Conservation (phyloP, 169 alveolate genomes). For the Sarcocystis neurona region DNA sequence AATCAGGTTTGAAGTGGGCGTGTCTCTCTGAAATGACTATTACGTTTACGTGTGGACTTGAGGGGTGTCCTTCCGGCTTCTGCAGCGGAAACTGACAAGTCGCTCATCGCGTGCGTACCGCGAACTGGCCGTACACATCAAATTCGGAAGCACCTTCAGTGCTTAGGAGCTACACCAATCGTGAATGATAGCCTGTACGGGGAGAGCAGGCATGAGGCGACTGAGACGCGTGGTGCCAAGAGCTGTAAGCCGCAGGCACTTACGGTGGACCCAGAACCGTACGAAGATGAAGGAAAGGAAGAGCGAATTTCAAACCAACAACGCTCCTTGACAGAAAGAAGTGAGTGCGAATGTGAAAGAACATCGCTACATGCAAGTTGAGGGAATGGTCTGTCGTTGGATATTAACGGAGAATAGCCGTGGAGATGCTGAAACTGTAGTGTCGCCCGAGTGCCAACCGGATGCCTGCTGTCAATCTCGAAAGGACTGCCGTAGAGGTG, state of each 20-base stretch:
- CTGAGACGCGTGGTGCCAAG: neutral
- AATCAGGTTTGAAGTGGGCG: too few relatives aligned
- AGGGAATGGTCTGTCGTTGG: too few relatives aligned
- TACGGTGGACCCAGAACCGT: neutral
- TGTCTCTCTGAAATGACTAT: neutral
- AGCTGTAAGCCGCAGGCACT: neutral
- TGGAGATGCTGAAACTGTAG: too few relatives aligned
- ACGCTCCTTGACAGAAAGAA: neutral
- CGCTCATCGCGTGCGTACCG: constrained; percentile 38
- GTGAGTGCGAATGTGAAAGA: neutral
- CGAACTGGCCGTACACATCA: constrained; percentile 61
- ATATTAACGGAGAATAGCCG: too few relatives aligned
- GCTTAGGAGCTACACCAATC: constrained; percentile 13
- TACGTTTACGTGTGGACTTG: too few relatives aligned
- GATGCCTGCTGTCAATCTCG: too few relatives aligned
- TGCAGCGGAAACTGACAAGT: constrained; percentile 6
- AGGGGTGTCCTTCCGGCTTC: neutral
- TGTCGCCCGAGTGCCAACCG: too few relatives aligned
- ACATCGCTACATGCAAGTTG: too few relatives aligned
- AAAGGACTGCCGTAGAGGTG: too few relatives aligned
- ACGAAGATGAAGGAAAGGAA: neutral
- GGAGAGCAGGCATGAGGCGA: neutral
- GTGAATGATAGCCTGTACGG: neutral
- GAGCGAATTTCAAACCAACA: neutral
- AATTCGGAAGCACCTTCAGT: constrained; percentile 47